Evolutionary conservation across 345 rosid genomes (phyloP), one percentile per base, ranked within the genome.

Genomic region (Euphorbia lathyris): DNA sequence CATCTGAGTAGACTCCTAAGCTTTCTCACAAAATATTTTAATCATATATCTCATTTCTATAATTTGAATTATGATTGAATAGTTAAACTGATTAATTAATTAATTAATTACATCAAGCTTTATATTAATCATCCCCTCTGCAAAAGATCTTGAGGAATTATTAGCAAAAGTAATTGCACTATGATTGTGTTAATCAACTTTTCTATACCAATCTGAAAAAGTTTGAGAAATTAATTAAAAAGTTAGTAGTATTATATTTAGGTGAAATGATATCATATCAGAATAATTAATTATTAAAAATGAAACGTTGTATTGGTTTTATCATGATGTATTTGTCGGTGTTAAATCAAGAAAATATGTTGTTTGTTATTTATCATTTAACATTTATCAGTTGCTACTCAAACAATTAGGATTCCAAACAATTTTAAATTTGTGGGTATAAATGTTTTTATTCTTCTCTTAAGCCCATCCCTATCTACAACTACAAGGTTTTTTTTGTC

Each of bases 261-360:
- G 60, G 72, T 67, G 34, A 73, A 69, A 40, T 77, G 77, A 66
- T 43, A 56, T 68, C 66, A 64, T 27, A 61, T 71, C 47, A 4
- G 20, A 68, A 65, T 34, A 22, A 59, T 32, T 38, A 58, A 52
- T 69, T 20, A 62, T 17, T 10, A 59, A 19, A 73, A 45, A 57
- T 67, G 68, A 53, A 38, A 32, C 34, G 65, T 30, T 23, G 9
- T 66, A 58, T 74, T 55, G 73, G 78, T 29, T 65, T 72, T 80
- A 80, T 72, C 81, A 67, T 69, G 72, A 67, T 78, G 80, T 68
- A 30, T 38, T 76, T 78, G 83, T 80, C 74, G n/a, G 53, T 56
- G 32, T 74, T 72, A 50, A 14, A 65, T 9, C n/a, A 76, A 60
- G 65, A 78, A 82, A 81, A 80, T 78, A 72, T 55, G 69, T 78